These are phyloP conservation scores for Yamadazyma sp. DNA, from an alignment of 1,139 yeast genomes.

Conservation along the genomic window DNA sequence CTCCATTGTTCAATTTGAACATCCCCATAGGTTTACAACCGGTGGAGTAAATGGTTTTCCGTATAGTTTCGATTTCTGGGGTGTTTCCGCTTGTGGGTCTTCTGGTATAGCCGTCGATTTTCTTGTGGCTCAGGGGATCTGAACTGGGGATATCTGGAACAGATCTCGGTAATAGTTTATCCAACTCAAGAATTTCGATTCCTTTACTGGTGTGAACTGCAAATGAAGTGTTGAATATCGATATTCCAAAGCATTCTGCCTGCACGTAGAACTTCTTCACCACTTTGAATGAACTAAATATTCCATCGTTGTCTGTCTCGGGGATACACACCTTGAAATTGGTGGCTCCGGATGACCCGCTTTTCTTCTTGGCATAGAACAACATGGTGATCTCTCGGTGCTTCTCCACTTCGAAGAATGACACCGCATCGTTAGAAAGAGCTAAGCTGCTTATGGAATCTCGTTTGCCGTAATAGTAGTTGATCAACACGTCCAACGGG, in stretches of 20 bases:
- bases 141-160: conserved; percentile 47
- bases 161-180: conserved; percentile 55
- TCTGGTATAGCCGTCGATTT: conserved; percentile 34
- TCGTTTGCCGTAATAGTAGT: conserved; percentile 36
- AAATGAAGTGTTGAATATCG: conserved; percentile 60
- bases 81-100: conserved; percentile 16
- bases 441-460: conserved; percentile 31
- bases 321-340: conserved; percentile 55
- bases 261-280: conserved; percentile 49
- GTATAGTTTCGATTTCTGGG: conserved; percentile 32
- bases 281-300: conserved; percentile 52
- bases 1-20: conserved; percentile 55
- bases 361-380: conserved; percentile 52
- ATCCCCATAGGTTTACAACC: conserved; percentile 57
- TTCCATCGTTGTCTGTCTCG: conserved; percentile 47
- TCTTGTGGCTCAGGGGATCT: conserved; percentile 16
- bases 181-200: conserved; percentile 64
- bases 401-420: conserved; percentile 60
- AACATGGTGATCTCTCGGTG: conserved; percentile 61
- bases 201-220: conserved; percentile 71
- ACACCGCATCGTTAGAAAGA: conserved; percentile 39
- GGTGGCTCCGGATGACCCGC: conserved; percentile 40
- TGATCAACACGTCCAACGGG: conserved; percentile 48
- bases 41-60: conserved; percentile 34
- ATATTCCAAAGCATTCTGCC: conserved; percentile 56